Percentiles rank a stretch among this genome's conserved stretches.
These are phyloP conservation scores for Boletus bicolor DNA, from an alignment of 768 basidiomycete species.

Conservation along the genomic window DNA sequence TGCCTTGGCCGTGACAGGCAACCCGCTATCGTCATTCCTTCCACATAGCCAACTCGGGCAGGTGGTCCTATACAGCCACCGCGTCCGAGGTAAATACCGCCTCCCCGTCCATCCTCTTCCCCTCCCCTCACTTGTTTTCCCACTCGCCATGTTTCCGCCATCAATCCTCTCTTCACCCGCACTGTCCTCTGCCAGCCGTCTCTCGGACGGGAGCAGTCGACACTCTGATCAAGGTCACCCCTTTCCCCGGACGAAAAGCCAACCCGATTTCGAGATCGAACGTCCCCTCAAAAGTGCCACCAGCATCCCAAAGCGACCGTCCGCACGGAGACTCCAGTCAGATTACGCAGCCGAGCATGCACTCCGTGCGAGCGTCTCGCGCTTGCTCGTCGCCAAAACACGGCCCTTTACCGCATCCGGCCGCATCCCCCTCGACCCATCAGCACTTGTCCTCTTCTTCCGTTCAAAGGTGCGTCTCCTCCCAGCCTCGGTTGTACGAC, in stretches of 20 bases:
- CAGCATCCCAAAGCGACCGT: constrained; percentile 31
- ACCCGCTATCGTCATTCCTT: constrained; percentile 26
- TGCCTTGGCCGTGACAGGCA: constrained; percentile 32
- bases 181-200: constrained; percentile 34
- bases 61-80: constrained; percentile 33
- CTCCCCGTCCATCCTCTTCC: constrained; percentile 8
- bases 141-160: constrained; percentile 25
- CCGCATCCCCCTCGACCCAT: constrained; percentile 66
- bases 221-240: constrained; percentile 33
- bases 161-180: constrained; percentile 34
- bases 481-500: background rate
- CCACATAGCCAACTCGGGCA: constrained; percentile 30
- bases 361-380: constrained; percentile 52
- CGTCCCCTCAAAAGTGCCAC: constrained; percentile 39
- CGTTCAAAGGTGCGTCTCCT: constrained; percentile 58
- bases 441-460: constrained; percentile 71
- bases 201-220: constrained; percentile 37
- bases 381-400: constrained; percentile 55
- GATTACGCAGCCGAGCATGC: constrained; percentile 52
- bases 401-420: constrained; percentile 65
- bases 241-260: constrained; percentile 41
- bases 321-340: constrained; percentile 33
- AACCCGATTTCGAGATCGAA: constrained; percentile 67
- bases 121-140: constrained; percentile 13
- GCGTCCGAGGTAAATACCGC: constrained; percentile 32